Evolutionary conservation across 768 basidiomycete genomes (phyloP), one percentile per base, ranked within the genome.

Genomic region (Crepidotus variabilis): DNA sequence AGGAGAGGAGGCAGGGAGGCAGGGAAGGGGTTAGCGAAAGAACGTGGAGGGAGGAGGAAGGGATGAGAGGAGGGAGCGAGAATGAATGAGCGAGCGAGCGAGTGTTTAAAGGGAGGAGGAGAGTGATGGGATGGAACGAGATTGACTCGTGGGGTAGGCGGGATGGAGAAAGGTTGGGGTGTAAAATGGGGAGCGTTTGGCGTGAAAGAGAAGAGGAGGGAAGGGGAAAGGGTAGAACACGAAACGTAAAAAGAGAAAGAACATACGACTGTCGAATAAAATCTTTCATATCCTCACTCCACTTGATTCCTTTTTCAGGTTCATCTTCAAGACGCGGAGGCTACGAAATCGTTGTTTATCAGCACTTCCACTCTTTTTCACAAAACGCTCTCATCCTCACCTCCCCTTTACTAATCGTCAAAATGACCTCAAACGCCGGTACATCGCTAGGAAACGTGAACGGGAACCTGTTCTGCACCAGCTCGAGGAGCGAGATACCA

Each of bases 391-490:
- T n/a, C n/a, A n/a, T 23, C 16, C 80, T 59, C 61, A 87, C 88
- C 75, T 89, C 87, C 63, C 86, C 83, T 43, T 79, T 77, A 5
- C 90, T 89, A 62, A 97, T 94, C 63, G 90, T 84, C 69, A 92
- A 86, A 71, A 98, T 83, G 43, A 98, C 75, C 65, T 97, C 96
- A 70, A 98, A 94, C 9, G 92, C 85, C 7, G 91, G 86, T 20
- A 96, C 76, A 65, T 95, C 92, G 23, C 82, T 86, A 1, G 94
- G 90, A 75, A 96, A 98, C 1, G 43, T 51, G n/a, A 56, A 45
- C 6, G 97, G 97, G 77, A 97, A 98, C 35, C 87, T 83, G 65
- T 96, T 97, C 65, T 92, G 84, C 7, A 95, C 90, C 20, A 99
- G 83, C 71, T 98, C 97, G 63, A 98, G 81, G 21, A 99, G 78